Evolutionary conservation across 768 basidiomycete species (phyloP), one percentile per base, ranked within the genome.

Genomic region (Russula sp.): DNA sequence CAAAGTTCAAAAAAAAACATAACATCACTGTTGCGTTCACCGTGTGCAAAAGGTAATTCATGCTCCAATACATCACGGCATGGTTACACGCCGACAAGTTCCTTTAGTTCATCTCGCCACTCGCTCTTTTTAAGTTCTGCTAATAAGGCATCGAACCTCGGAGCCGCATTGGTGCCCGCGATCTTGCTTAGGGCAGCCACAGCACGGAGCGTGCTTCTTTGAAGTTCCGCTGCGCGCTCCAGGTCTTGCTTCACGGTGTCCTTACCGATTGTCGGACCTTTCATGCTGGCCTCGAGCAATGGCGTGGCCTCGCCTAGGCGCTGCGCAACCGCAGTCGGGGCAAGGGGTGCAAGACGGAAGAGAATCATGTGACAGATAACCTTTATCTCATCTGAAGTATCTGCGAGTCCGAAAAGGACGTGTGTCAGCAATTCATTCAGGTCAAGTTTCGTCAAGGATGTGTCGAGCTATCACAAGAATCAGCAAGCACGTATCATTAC

Each of bases 321-420:
- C 67, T 89, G 89, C 1, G 89, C 81, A 28, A 98, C 86, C 36
- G 90, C 86, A 0, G 89, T 85, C 16, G 92, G 92, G 2, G 93
- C 89, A 18, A 94, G 83, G 69, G 90, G 88, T 9, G 93, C 85
- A 18, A 98, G 84, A 11, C 94, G 87, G 80, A 93, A 92, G 44
- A 98, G 82, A 79, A 96, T 90, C 85, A 99, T 92, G 75, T 96
- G 92, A 58, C 88, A 94, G 64, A 98, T 85, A 52, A 98, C 93
- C 75, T 98, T 98, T 79, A 99, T 92, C 73, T 98, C 97, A 73
- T 98, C 94, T 5, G 91, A 91, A 60, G 89, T 88, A 73, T 99
- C 97, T 2, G 82, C 79, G 14, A 98, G 83, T 1, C 93, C 95
- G 1, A 84, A 83, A 56, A 96, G 81, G 52, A 98, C 88, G 52